Evolutionary conservation across 805 yeast genomes (phyloP).

Genomic region (Saturnispora besseyi): DNA sequence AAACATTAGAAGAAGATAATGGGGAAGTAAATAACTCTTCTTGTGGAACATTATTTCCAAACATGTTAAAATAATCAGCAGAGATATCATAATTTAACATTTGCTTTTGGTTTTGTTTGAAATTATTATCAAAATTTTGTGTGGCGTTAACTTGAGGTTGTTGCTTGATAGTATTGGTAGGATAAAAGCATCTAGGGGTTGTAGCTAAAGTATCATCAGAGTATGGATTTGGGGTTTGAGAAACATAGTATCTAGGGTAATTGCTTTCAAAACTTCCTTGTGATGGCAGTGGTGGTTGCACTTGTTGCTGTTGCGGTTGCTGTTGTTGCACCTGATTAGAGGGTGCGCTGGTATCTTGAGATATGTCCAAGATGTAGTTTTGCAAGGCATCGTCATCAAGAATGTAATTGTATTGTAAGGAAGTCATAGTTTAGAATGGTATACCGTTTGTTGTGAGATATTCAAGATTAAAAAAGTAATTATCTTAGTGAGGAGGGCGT

Average conservation of each 20-base stretch:
- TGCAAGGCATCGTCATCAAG: background rate
- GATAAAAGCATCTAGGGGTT: constrained; percentile 8
- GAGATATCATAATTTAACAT: constrained; percentile 3
- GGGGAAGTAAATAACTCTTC: background rate
- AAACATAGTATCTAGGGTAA: no score
- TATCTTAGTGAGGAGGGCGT: no score
- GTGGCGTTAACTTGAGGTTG: background rate
- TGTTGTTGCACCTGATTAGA: background rate
- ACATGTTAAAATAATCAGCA: constrained; percentile 5
- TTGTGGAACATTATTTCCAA: background rate
- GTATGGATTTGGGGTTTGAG: background rate
- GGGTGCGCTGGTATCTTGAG: background rate
- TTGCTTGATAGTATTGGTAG: background rate
- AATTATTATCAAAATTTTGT: no score
- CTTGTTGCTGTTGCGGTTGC: background rate
- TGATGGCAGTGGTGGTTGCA: background rate
- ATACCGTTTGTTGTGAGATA: no score
- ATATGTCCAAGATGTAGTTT: background rate
- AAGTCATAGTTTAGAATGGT: background rate
- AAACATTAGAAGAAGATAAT: background rate
- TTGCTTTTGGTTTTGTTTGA: no score
- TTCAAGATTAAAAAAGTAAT: no score
- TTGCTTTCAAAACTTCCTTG: background rate
- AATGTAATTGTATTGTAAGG: background rate
- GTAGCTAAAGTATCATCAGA: background rate